These are phyloP conservation scores for Cladophialophora carrionii DNA, from an alignment of 2,329 filamentous ascomycete species.

Conservation along the genomic window DNA sequence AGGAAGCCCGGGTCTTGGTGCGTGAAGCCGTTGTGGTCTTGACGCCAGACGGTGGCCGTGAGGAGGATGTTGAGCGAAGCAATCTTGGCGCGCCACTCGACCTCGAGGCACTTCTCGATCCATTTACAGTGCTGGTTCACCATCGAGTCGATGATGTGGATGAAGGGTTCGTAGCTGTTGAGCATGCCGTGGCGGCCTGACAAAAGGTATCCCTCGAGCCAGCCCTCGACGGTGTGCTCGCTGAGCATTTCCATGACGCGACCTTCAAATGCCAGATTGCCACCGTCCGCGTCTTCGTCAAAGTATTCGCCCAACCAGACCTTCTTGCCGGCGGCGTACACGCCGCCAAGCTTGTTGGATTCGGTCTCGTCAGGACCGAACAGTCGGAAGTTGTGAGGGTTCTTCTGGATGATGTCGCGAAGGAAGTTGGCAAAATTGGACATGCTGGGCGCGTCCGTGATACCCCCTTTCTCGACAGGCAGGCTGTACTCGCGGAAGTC, in stretches of 20 bases:
- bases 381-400: constrained; percentile 70
- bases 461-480: constrained; percentile 63
- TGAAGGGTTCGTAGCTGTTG: constrained; percentile 82
- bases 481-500: constrained; percentile 71
- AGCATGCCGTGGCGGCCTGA: constrained; percentile 75
- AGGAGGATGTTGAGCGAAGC: constrained; percentile 78
- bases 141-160: constrained; percentile 83
- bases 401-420: constrained; percentile 67
- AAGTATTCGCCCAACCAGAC: constrained; percentile 80
- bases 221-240: constrained; percentile 78
- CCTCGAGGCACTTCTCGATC: constrained; percentile 79
- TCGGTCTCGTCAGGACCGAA: constrained; percentile 81
- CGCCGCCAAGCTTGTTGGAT: constrained; percentile 73
- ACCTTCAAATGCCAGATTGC: constrained; percentile 69
- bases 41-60: constrained; percentile 77
- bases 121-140: constrained; percentile 86
- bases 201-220: constrained; percentile 77
- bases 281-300: constrained; percentile 73
- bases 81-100: constrained; percentile 74
- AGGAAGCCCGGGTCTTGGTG: constrained; percentile 81
- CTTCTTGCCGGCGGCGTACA: constrained; percentile 76
- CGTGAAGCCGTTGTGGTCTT: constrained; percentile 83
- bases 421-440: constrained; percentile 69
- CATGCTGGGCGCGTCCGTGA: constrained; percentile 66
- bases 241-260: constrained; percentile 84